Percentiles rank a stretch among this genome's conserved stretches.
Conservation (phyloP, 306 rosid genomes). For the Trifolium dubium region DNA sequence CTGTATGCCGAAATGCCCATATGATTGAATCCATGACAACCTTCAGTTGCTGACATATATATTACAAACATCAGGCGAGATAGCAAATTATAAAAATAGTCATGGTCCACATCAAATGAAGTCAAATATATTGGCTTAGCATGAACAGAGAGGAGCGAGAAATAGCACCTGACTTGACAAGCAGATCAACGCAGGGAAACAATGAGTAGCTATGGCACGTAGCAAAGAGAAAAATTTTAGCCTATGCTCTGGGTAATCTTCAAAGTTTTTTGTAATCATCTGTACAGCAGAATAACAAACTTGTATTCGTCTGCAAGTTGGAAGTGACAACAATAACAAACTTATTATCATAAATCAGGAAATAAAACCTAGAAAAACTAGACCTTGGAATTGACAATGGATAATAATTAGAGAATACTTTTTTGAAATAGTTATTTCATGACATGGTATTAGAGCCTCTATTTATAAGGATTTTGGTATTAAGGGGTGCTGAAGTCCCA, state of each 20-base stretch:
- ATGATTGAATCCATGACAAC: slow-evolving; percentile 96
- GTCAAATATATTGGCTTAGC: slow-evolving; percentile 9
- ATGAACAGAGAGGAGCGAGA: slow-evolving; percentile 9
- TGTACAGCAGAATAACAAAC: slow-evolving; percentile 49
- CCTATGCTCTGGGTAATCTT: slow-evolving; percentile 98
- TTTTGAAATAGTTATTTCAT: background rate
- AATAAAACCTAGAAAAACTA: background rate
- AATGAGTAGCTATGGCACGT: slow-evolving; percentile 87
- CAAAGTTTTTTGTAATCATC: slow-evolving; percentile 95
- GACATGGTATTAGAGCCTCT: background rate
- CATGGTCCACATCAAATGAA: slow-evolving; percentile 10
- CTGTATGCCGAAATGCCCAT: slow-evolving; percentile 98
- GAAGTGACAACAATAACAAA: slow-evolving; percentile 25
- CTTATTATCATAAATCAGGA: background rate
- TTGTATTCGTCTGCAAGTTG: slow-evolving; percentile 84
- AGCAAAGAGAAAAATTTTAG: slow-evolving; percentile 95
- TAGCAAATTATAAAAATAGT: background rate
- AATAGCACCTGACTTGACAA: slow-evolving; percentile 83
- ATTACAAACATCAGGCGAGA: slow-evolving; percentile 38
- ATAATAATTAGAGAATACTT: background rate
- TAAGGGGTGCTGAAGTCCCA: background rate
- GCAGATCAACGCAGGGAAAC: slow-evolving; percentile 85
- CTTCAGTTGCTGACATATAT: slow-evolving; percentile 77
- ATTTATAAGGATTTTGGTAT: background rate
- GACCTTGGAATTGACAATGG: background rate